Percentiles rank a stretch among this genome's conserved stretches.
Evolutionary conservation across 495 filamentous ascomycete species (phyloP).

Genomic region (Lichina pygmaea): DNA sequence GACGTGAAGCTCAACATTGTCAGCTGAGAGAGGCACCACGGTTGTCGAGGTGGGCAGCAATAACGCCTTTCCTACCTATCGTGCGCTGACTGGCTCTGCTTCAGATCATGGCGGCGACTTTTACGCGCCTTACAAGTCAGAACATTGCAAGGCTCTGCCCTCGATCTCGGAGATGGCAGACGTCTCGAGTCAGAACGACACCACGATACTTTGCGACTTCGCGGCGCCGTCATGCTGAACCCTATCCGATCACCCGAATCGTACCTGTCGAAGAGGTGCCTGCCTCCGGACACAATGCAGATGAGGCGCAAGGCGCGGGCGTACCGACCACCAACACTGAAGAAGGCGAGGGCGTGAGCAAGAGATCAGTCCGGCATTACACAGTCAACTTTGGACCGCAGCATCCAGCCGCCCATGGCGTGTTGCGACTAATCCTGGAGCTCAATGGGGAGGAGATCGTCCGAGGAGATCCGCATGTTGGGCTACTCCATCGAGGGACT

Average conservation of each 20-base stretch:
- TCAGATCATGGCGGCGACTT: conserved; percentile 29
- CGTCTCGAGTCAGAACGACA: background rate
- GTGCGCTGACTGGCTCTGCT: too few relatives aligned
- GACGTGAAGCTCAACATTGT: too few relatives aligned
- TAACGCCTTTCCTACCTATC: too few relatives aligned
- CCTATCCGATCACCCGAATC: conserved; percentile 7
- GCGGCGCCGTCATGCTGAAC: conserved; percentile 30
- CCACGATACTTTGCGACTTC: conserved; percentile 43
- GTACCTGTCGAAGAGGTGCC: too few relatives aligned
- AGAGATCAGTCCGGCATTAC: conserved; percentile 90
- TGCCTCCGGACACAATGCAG: too few relatives aligned
- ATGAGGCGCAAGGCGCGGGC: too few relatives aligned
- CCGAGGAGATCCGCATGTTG: conserved; percentile 88
- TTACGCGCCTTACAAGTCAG: conserved; percentile 34
- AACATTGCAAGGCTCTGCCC: conserved; percentile 37
- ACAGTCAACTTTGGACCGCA: conserved; percentile 99
- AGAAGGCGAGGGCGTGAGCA: conserved; percentile 20
- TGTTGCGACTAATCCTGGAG: conserved; percentile 91
- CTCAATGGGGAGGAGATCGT: conserved; percentile 96
- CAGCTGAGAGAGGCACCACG: too few relatives aligned
- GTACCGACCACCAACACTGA: conserved; percentile 11
- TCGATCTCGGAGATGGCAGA: conserved; percentile 5
- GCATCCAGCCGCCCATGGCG: conserved; percentile 95
- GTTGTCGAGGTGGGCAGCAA: too few relatives aligned
- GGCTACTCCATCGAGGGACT: conserved; percentile 83